phyloP scores from a whole-genome alignment of 257 asterid genomes.

The Echites panduratus region DNA sequence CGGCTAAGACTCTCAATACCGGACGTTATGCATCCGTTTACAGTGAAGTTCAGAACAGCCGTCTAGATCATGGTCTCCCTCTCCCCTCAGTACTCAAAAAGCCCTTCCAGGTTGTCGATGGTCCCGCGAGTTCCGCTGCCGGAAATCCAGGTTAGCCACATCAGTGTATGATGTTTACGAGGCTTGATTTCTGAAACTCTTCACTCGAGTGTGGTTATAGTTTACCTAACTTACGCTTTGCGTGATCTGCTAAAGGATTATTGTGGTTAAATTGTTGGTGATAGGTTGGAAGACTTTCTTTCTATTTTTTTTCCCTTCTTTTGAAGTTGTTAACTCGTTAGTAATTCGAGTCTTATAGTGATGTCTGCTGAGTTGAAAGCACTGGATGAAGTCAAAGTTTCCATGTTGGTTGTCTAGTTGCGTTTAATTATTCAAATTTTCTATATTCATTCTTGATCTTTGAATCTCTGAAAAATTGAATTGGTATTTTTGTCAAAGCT shows the following conservation, averaged over 20 bases:
- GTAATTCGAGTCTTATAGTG: background rate
- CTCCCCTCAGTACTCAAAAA: constrained; percentile 69
- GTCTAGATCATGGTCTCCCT: constrained; percentile 79
- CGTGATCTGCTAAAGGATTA: background rate
- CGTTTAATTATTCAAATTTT: background rate
- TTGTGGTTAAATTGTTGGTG: background rate
- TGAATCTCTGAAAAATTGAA: background rate
- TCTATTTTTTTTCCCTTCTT: too few relatives aligned
- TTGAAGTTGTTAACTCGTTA: background rate
- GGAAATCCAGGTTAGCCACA: constrained; percentile 71
- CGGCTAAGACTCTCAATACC: constrained; percentile 24
- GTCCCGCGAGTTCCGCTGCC: constrained; percentile 93
- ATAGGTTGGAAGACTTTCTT: background rate
- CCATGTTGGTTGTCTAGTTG: background rate
- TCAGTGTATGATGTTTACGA: background rate
- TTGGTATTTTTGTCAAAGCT: background rate
- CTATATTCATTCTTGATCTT: background rate
- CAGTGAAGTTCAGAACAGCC: constrained; percentile 90
- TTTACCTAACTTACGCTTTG: background rate
- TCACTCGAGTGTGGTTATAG: background rate
- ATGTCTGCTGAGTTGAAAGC: constrained; percentile 3
- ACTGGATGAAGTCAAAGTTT: constrained; percentile 1
- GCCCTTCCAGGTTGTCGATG: constrained; percentile 69
- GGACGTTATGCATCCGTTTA: constrained; percentile 61
- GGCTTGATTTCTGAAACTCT: background rate